phyloP scores from a whole-genome alignment of 805 yeast genomes.

The Barnettozyma pratensis region DNA sequence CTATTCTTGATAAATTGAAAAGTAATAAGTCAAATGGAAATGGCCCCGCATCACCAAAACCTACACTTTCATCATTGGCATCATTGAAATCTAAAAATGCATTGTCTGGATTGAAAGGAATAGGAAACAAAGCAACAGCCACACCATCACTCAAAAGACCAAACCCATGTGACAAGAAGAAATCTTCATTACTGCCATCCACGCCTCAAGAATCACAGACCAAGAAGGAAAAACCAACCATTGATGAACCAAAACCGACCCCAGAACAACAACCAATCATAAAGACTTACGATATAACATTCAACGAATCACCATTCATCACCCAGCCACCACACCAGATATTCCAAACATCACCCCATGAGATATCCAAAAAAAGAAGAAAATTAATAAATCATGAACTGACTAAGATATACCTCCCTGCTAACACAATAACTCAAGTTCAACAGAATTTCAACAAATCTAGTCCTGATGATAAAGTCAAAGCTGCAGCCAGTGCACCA shows the following conservation, averaged over 20 bases:
- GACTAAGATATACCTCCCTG: conserved; percentile 30
- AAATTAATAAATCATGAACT: conserved; percentile 24
- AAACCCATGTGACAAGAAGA: conserved; percentile 3
- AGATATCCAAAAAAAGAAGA: conserved; percentile 9
- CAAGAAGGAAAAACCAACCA: not conserved
- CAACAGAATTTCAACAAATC: conserved; percentile 56
- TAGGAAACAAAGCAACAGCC: not conserved
- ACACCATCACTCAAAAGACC: conserved; percentile 3
- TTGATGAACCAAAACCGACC: conserved; percentile 4
- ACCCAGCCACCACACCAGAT: conserved; percentile 1
- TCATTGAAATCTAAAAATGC: not conserved
- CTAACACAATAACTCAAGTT: conserved; percentile 35
- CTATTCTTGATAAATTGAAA: conserved; percentile 20
- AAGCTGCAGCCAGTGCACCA: not conserved
- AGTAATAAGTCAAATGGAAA: not conserved
- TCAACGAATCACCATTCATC: conserved; percentile 7
- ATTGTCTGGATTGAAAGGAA: not conserved
- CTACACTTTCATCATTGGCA: not conserved
- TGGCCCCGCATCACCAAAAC: not conserved
- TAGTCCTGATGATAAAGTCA: conserved; percentile 69
- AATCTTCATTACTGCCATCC: not conserved
- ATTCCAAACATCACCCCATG: not conserved
- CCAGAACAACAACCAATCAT: conserved; percentile 1
- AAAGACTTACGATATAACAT: conserved; percentile 3
- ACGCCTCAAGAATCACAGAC: not conserved